Evolutionary conservation across 192 early-diverging fungal species (phyloP).

Genomic region (Mortierella alpina): DNA sequence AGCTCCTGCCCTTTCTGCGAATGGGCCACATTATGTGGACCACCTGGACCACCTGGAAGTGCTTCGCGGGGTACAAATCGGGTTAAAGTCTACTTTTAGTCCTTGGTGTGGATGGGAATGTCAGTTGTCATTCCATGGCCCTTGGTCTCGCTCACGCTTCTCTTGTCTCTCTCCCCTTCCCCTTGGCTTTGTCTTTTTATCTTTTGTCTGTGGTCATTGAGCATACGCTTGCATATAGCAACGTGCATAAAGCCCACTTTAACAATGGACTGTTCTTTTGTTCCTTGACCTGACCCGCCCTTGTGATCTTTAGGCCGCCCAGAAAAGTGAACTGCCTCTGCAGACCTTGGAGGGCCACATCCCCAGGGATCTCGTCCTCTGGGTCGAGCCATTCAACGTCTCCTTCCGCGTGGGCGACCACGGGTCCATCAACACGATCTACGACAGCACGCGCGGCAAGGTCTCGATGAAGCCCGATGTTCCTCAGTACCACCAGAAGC

Average conservation of each 20-base stretch:
- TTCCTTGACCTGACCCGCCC: not conserved
- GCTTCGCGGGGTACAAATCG: slow-evolving; percentile 25
- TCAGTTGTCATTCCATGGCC: not conserved
- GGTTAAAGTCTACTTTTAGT: not conserved
- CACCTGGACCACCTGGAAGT: not conserved
- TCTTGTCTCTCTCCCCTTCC: not conserved
- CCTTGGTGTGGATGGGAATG: slow-evolving; percentile 20
- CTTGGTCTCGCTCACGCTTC: not conserved
- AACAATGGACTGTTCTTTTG: not conserved
- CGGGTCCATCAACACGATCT: slow-evolving; percentile 73
- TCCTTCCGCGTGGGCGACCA: slow-evolving; percentile 80
- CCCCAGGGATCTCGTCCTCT: slow-evolving; percentile 76
- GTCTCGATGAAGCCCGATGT: slow-evolving; percentile 40
- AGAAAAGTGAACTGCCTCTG: slow-evolving; percentile 56
- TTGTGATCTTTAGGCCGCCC: slow-evolving; percentile 57
- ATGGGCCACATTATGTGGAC: no score
- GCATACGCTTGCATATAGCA: not conserved
- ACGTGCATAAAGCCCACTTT: not conserved
- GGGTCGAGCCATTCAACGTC: slow-evolving; percentile 79
- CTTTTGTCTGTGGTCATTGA: not conserved
- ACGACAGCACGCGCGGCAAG: slow-evolving; percentile 63
- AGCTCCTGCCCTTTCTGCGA: no score
- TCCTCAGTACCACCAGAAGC: slow-evolving; percentile 14
- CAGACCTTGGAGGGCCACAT: slow-evolving; percentile 63
- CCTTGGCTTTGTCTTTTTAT: not conserved